Conservation (phyloP, 208 protist species). For the Endotrypanum monterogeii region DNA sequence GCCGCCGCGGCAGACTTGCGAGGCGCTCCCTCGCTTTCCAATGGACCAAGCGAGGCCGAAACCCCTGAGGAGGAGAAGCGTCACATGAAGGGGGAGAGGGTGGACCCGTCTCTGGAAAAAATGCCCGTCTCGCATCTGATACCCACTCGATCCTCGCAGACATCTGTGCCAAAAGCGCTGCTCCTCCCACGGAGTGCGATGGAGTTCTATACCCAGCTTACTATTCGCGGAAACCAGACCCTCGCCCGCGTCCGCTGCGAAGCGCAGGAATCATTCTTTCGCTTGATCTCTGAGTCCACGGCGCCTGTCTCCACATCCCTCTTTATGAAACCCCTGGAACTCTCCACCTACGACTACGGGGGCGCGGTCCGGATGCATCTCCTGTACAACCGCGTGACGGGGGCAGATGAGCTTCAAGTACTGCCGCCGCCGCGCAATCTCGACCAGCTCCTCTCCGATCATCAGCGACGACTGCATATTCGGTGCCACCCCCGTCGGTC, state of each 20-base stretch:
- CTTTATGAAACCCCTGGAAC: conserved; percentile 48
- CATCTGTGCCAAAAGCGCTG: conserved; percentile 15
- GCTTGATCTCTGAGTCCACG: conserved; percentile 37
- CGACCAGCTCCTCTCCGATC: conserved; percentile 28
- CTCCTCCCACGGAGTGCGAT: conserved; percentile 25
- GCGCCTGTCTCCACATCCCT: conserved; percentile 42
- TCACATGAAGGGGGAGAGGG: too few species aligned
- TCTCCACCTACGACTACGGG: conserved; percentile 50
- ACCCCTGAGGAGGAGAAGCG: neutral
- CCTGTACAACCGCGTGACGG: conserved; percentile 24
- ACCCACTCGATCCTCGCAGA: conserved; percentile 26
- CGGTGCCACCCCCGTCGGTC: neutral
- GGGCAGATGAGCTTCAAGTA: conserved; percentile 32
- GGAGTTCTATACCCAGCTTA: conserved; percentile 32
- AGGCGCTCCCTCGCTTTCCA: neutral
- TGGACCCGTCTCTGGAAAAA: neutral
- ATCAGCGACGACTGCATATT: conserved; percentile 28
- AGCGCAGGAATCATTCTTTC: conserved; percentile 35
- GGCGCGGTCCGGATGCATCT: conserved; percentile 39
- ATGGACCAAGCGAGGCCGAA: neutral
- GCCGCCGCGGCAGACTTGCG: neutral
- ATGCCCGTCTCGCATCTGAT: neutral
- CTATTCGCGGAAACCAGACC: conserved; percentile 38
- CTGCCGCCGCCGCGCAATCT: conserved; percentile 41
- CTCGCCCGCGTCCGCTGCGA: conserved; percentile 33